Evolutionary conservation across 2,329 filamentous ascomycete species (phyloP).

Genomic region (Microcyclosporella mali): DNA sequence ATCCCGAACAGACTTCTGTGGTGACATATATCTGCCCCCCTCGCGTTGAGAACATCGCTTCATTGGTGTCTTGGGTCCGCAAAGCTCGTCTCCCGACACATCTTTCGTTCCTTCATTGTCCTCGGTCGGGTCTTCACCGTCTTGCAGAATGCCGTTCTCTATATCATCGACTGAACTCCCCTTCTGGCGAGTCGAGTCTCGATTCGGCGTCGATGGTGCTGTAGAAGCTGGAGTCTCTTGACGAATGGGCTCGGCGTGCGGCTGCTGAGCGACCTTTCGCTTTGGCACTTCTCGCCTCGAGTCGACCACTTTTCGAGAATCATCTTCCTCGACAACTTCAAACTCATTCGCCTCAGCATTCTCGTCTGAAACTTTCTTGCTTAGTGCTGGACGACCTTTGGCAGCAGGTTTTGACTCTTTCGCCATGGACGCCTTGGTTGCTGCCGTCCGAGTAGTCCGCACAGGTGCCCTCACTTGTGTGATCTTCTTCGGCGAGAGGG

Average conservation of each 20-base stretch:
- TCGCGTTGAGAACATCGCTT: constrained; percentile 21
- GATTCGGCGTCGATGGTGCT: no score
- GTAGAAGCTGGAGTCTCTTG: no score
- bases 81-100: constrained; percentile 29
- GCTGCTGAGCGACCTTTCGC: no score
- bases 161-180: no score
- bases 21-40: constrained; percentile 13
- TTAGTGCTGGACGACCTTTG: constrained; percentile 10
- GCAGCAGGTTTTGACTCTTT: constrained; percentile 9
- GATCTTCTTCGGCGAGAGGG: constrained; percentile 34
- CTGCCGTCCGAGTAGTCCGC: constrained; percentile 7
- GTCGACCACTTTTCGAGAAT: no score
- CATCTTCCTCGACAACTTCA: not conserved
- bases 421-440: constrained; percentile 6
- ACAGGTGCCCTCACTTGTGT: constrained; percentile 27
- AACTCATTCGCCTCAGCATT: constrained; percentile 26
- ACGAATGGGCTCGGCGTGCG: no score
- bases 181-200: no score
- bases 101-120: constrained; percentile 3
- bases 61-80: constrained; percentile 31
- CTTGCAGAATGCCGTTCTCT: no score
- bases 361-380: constrained; percentile 27
- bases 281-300: no score
- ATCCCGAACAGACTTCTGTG: constrained; percentile 12
- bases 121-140: not conserved